Base-by-base conservation (phyloP, 2,329 filamentous ascomycete genomes). In the Epichloe uncinata region DNA sequence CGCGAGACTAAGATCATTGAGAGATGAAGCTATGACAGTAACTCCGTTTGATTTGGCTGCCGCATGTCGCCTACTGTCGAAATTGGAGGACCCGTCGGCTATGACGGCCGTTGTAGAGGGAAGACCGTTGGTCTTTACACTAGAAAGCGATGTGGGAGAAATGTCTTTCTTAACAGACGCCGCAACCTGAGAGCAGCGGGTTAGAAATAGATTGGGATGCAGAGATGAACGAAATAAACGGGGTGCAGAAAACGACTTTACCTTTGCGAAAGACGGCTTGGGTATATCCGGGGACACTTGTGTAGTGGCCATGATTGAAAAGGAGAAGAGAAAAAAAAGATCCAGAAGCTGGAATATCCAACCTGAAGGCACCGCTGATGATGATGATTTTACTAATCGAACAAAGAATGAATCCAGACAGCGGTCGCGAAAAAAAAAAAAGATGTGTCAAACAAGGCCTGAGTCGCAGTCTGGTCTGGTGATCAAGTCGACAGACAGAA, bases 221-320 rank as follows among this genome's bases (percentile, higher is more conserved):
- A 42, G 7, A 12, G 7, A 50, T 43, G 20, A 11, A 8, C 8
- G 20, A 30, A n/a, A 40, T 33, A 7, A 11, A 35, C 11, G 26
- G n/a, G 15, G 8, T 6, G 34, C 9, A 30, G 22, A 18, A 12
- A 15, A 6, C 35, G 13, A 42, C 11, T 72, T 52, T 70, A 87
- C 85, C 77, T 86, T 88, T 67, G 85, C 85, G 73, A 89, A 89
- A 42, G 84, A 87, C 58, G 82, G 76, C 66, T 79, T 81, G 48
- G 69, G 69, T 50, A 69, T 56, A 56, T 75, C 73, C 54, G 71
- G 60, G 57, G 70, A 65, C 57, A 72, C 65, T 59, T 70, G 68
- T 50, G 70, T 63, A 44, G 72, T 68, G 54, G 73, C 69, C 74
- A 78, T 78, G 55, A 55, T 59, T 43, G 13, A 41, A 18, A 30